A percentile compares a stretch with the other conserved stretches of the same genome.
phyloP scores from a whole-genome alignment of 306 rosid genomes.

The Ammopiptanthus mongolicus region DNA sequence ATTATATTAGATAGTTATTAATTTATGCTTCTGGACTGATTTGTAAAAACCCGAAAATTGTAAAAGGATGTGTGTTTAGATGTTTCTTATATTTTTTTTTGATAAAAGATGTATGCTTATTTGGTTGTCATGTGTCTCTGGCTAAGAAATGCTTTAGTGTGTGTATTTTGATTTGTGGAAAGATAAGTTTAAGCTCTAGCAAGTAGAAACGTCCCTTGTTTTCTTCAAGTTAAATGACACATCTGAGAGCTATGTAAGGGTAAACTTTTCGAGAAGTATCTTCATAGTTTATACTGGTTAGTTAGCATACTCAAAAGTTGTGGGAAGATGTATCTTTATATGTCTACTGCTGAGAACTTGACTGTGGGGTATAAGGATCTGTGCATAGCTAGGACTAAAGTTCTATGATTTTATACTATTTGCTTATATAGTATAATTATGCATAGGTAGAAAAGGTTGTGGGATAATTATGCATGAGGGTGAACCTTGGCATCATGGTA shows the following conservation, averaged over 20 bases:
- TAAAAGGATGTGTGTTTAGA: not conserved
- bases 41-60: not conserved
- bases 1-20: not conserved
- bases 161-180: not conserved
- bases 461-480: no score
- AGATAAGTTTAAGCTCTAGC: not conserved
- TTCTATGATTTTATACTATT: not conserved
- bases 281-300: not conserved
- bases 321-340: not conserved
- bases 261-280: not conserved
- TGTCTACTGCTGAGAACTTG: not conserved
- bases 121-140: not conserved
- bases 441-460: no score
- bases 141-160: not conserved
- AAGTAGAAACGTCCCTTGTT: not conserved
- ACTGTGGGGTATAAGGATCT: not conserved
- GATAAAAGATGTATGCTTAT: not conserved
- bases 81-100: not conserved
- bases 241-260: not conserved
- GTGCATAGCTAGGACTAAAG: not conserved
- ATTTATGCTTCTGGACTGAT: not conserved
- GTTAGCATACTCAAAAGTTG: not conserved
- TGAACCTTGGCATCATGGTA: no score
- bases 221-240: not conserved
- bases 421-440: constrained; percentile 12